Conservation (phyloP, 768 basidiomycete species). For the Mycena capillaripes region DNA sequence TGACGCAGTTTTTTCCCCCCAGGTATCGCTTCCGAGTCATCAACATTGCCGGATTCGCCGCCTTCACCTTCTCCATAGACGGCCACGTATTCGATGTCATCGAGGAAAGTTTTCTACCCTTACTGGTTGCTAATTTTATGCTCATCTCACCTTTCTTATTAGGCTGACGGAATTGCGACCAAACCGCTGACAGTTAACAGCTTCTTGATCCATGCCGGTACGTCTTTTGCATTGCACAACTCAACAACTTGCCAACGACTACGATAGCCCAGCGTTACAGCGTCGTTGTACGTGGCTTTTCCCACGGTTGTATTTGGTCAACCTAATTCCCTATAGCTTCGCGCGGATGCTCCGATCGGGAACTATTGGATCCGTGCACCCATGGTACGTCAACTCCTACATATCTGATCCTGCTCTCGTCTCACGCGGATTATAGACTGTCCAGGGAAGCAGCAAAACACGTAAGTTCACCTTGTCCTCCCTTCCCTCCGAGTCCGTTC, state of each 20-base stretch:
- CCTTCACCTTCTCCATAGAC: slow-evolving; percentile 44
- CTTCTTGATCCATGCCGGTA: slow-evolving; percentile 48
- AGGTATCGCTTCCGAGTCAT: slow-evolving; percentile 56
- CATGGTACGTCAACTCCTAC: slow-evolving; percentile 34
- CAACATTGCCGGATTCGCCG: slow-evolving; percentile 50
- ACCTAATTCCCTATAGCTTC: slow-evolving; percentile 2
- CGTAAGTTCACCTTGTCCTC: neutral
- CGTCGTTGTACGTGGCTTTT: slow-evolving; percentile 10
- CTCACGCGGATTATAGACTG: neutral
- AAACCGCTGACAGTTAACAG: slow-evolving; percentile 43
- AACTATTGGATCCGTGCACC: slow-evolving; percentile 60
- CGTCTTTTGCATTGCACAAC: slow-evolving; percentile 37
- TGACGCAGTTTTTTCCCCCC: neutral
- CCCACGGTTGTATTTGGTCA: no score
- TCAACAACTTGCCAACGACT: slow-evolving; percentile 28
- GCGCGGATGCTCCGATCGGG: slow-evolving; percentile 49
- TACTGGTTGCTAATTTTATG: slow-evolving; percentile 29
- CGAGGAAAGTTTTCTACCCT: slow-evolving; percentile 49
- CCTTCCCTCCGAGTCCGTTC: neutral
- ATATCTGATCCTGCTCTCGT: no score
- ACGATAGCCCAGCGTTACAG: slow-evolving; percentile 27
- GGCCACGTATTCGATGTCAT: slow-evolving; percentile 48
- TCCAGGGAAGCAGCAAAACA: neutral
- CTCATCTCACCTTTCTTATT: neutral
- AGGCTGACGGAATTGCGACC: no score